Evolutionary conservation across 768 basidiomycete genomes (phyloP), one percentile per base, ranked within the genome.

Genomic region (Tylopilus rubrobrunneus): DNA sequence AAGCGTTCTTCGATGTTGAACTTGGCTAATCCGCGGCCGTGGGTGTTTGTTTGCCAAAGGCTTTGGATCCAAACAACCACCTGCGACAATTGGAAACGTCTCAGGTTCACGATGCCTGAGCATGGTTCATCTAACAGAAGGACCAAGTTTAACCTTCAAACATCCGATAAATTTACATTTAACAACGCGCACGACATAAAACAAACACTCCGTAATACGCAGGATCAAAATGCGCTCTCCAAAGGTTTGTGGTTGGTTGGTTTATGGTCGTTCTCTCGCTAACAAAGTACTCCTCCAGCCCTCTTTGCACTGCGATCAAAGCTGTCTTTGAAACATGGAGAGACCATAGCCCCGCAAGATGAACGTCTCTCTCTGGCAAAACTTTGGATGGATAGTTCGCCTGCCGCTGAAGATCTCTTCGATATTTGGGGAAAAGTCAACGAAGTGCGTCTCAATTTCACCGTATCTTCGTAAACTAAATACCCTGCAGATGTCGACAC

Each of bases 341-440:
- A 89, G 57, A 62, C 58, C 8, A 67, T 88, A 12, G 53, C 76
- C 3, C 75, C 80, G 0, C 75, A 80, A 33, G 89, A 92, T 67
- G 76, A 75, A 33, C 76, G 89, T 33, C 67, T 92, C 8, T 48
- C 76, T 3, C 73, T 91, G 6, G 79, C 76, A 0, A 80, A 81
- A 57, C 70, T 74, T 41, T 92, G 87, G 87, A 67, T 91, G 58
- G 80, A 80, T 36, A 68, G 62, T 11, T 75, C 74, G 11, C 78
- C 84, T 0, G 82, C 79, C 2, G 83, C 79, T 27, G 73, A 76
- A 33, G 84, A 88, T 50, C 49, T 90, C 4, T 87, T 91, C 60
- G 64, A 71, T 19, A 58, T 86, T 14, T 89, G 86, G 85, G 83
- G 85, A 51, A 67, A 61, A 7, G 56, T 74, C 2, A 77, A 73